These are phyloP conservation scores for Mycena indigotica DNA, from an alignment of 768 basidiomycete species.

Conservation along the genomic window DNA sequence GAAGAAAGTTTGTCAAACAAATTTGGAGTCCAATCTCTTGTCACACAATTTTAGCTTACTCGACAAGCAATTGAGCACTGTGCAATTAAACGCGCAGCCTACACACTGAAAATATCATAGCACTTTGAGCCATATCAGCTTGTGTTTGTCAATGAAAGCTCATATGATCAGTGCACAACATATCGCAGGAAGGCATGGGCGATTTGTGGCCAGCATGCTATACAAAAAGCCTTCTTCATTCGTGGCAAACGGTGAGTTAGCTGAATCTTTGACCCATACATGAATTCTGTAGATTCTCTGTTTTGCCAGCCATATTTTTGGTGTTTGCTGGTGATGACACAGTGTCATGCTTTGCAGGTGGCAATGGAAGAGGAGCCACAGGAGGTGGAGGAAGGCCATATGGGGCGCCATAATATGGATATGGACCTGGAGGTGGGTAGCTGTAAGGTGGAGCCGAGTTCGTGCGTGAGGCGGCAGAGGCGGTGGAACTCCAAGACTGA, in stretches of 20 bases:
- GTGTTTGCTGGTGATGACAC: constrained; percentile 34
- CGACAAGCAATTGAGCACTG: constrained; percentile 24
- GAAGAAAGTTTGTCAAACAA: no score
- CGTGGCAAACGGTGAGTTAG: constrained; percentile 26
- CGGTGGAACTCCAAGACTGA: no score
- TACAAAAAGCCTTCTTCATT: constrained; percentile 28
- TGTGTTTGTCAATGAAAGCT: constrained; percentile 35
- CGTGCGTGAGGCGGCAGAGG: no score
- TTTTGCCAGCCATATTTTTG: constrained; percentile 35
- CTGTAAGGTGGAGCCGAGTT: no score
- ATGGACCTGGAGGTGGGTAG: no score
- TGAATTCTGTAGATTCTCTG: constrained; percentile 29
- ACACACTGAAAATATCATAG: constrained; percentile 15
- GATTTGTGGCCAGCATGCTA: constrained; percentile 25
- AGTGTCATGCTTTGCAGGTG: constrained; percentile 3
- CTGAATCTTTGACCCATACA: not conserved
- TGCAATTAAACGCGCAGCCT: constrained; percentile 20
- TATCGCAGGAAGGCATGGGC: constrained; percentile 31
- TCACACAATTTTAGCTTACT: constrained; percentile 17
- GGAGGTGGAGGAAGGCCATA: no score
- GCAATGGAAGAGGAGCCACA: not conserved
- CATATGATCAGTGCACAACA: constrained; percentile 28
- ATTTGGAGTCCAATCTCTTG: no score
- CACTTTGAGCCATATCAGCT: constrained; percentile 26
- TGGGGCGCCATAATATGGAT: no score